phyloP scores from a whole-genome alignment of 2,329 filamentous ascomycete species.

The Nannizziopsis arthrosporioides region DNA sequence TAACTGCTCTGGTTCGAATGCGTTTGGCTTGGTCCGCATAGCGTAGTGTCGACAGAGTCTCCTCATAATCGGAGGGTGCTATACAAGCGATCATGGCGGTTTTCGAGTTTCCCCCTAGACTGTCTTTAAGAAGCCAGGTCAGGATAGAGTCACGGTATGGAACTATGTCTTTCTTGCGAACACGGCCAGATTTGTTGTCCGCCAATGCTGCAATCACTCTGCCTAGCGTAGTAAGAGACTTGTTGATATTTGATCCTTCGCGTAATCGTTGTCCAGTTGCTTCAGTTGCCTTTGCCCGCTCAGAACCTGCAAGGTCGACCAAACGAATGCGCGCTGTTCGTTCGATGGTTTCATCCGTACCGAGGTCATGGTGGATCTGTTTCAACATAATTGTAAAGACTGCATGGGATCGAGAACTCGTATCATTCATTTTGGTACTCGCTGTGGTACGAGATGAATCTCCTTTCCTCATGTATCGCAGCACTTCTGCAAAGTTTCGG shows the following conservation, averaged over 20 bases:
- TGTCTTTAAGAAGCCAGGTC: slow-evolving; percentile 87
- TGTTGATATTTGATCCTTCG: slow-evolving; percentile 98
- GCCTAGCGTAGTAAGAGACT: slow-evolving; percentile 88
- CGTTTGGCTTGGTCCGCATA: slow-evolving; percentile 97
- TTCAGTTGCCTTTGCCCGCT: slow-evolving; percentile 89
- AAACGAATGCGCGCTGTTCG: slow-evolving; percentile 85
- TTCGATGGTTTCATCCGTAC: slow-evolving; percentile 96
- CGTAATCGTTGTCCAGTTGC: slow-evolving; percentile 81
- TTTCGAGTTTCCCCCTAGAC: slow-evolving; percentile 89
- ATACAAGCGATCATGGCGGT: slow-evolving; percentile 99
- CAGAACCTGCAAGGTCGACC: slow-evolving; percentile 88
- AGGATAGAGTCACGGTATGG: slow-evolving; percentile 84
- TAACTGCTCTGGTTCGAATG: slow-evolving; percentile 83
- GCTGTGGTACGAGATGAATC: slow-evolving; percentile 80
- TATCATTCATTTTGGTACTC: slow-evolving; percentile 99
- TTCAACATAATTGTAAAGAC: slow-evolving; percentile 98
- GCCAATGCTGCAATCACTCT: slow-evolving; percentile 89
- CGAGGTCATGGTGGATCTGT: slow-evolving; percentile 94
- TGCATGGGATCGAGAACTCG: slow-evolving; percentile 86
- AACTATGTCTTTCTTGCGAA: slow-evolving; percentile 59
- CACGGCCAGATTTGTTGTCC: slow-evolving; percentile 52
- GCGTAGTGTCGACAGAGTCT: slow-evolving; percentile 86
- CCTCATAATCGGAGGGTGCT: slow-evolving; percentile 88
- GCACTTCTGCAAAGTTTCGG: slow-evolving; percentile 72
- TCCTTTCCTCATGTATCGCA: slow-evolving; percentile 80